Evolutionary conservation across 2,329 filamentous ascomycete genomes (phyloP).

Genomic region (Botrytis squamosa): DNA sequence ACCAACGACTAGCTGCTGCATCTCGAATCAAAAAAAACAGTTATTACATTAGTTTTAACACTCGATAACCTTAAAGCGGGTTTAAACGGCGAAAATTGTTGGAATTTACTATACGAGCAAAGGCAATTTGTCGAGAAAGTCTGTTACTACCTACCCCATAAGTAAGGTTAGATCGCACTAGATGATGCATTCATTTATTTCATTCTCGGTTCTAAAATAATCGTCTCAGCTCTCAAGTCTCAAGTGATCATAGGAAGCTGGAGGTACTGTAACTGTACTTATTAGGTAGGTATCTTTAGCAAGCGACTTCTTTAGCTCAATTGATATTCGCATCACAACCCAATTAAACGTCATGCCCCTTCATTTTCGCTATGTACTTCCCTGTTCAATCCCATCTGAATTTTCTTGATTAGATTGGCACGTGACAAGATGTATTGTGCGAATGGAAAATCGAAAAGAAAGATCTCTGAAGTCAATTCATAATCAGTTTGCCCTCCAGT

Average conservation of each 20-base stretch:
- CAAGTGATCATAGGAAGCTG: too few relatives aligned
- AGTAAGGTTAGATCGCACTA: background rate
- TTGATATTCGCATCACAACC: background rate
- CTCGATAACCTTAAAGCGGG: background rate
- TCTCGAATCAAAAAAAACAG: background rate
- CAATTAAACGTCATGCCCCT: background rate
- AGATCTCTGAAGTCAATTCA: background rate
- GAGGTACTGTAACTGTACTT: too few relatives aligned
- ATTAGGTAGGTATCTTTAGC: background rate
- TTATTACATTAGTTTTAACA: background rate
- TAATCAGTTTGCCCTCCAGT: background rate
- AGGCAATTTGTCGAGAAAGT: background rate
- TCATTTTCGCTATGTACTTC: background rate
- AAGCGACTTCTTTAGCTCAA: background rate
- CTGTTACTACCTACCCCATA: background rate
- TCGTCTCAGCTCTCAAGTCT: background rate
- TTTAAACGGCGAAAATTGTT: background rate
- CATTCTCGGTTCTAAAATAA: background rate
- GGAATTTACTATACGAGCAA: background rate
- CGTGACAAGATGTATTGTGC: background rate
- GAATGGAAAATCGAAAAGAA: background rate
- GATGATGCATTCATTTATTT: background rate
- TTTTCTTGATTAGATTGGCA: background rate
- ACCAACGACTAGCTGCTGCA: background rate
- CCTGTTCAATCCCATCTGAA: background rate